A percentile compares a stretch with the other conserved stretches of the same genome.
Conservation (phyloP, 176 grass and related monocot species). For the Rhynchospora pubera region DNA sequence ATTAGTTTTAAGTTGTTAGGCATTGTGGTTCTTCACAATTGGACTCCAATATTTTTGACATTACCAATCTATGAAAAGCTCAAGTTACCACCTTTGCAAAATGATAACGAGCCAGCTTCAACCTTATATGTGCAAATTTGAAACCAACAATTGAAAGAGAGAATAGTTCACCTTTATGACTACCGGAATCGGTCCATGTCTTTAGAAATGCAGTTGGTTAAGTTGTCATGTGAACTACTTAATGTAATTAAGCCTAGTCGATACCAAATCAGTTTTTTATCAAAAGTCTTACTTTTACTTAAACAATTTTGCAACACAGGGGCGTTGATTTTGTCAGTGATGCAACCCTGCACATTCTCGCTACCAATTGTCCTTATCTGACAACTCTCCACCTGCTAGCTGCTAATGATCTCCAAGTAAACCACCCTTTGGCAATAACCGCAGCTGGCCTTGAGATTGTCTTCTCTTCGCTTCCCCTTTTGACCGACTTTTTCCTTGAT, state of each 20-base stretch:
- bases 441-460: slow-evolving; percentile 39
- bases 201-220: no score
- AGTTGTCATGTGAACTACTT: no score
- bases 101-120: no score
- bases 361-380: slow-evolving; percentile 45
- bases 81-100: no score
- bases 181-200: no score
- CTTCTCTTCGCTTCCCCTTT: slow-evolving; percentile 48
- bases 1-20: not conserved
- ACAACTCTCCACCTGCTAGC: slow-evolving; percentile 51
- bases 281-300: no score
- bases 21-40: not conserved
- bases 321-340: slow-evolving; percentile 62
- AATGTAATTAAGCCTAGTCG: no score
- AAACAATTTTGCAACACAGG: no score
- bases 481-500: slow-evolving; percentile 73
- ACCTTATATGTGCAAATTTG: no score
- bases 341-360: slow-evolving; percentile 41
- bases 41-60: not conserved
- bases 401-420: slow-evolving; percentile 21
- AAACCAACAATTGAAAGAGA: no score
- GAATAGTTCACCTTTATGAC: no score
- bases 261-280: no score
- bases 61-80: not conserved
- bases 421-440: slow-evolving; percentile 48